These are phyloP conservation scores for Phytophthora quininea DNA, from an alignment of 352 stramenopile species.

Conservation along the genomic window DNA sequence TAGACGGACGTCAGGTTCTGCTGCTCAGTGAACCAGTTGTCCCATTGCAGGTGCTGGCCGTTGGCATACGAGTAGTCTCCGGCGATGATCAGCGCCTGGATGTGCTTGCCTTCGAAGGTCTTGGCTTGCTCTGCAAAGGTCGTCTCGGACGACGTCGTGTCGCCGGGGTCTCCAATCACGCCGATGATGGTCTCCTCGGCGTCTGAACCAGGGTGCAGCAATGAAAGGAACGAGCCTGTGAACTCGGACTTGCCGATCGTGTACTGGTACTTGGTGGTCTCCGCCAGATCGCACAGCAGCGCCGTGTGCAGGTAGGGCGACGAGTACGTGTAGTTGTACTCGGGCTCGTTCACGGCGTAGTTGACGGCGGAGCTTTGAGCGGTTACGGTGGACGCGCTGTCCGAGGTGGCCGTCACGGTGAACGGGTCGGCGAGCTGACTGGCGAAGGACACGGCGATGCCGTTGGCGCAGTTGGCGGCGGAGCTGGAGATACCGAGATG, in stretches of 20 bases:
- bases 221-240: constrained; percentile 36
- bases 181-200: constrained; percentile 48
- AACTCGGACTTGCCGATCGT: constrained; percentile 48
- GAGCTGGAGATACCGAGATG: constrained; percentile 45
- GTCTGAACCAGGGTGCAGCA: constrained; percentile 36
- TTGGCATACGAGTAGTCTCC: constrained; percentile 78
- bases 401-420: constrained; percentile 32
- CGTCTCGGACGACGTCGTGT: constrained; percentile 43
- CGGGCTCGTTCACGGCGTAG: constrained; percentile 41
- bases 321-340: constrained; percentile 59
- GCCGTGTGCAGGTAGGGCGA: constrained; percentile 59
- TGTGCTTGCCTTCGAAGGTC: constrained; percentile 44
- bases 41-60: constrained; percentile 67
- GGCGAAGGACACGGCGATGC: constrained; percentile 51
- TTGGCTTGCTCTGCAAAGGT: constrained; percentile 39
- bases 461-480: constrained; percentile 38
- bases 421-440: constrained; percentile 33
- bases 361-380: constrained; percentile 38
- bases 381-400: constrained; percentile 18
- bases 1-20: constrained; percentile 52
- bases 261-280: constrained; percentile 56
- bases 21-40: constrained; percentile 69
- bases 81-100: constrained; percentile 53
- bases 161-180: constrained; percentile 47
- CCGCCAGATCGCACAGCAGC: constrained; percentile 43